Conservation (phyloP, 2,329 filamentous ascomycete species). For the Calonectria pauciramosa region DNA sequence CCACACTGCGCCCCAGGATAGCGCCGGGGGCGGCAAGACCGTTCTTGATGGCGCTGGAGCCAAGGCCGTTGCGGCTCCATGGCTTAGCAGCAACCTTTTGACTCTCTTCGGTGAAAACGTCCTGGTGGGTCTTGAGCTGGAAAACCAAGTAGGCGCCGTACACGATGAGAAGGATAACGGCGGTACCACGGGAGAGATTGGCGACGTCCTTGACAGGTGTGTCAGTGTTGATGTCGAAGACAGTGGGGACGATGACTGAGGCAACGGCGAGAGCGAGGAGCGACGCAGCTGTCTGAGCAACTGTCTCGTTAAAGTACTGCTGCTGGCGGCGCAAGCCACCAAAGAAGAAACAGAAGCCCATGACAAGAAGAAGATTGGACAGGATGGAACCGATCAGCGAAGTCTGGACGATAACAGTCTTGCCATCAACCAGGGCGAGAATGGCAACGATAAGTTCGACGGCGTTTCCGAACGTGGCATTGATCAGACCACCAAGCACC, state of each 20-base stretch:
- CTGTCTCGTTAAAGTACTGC: slow-evolving; percentile 92
- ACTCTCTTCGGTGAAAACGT: slow-evolving; percentile 84
- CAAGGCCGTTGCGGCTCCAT: slow-evolving; percentile 51
- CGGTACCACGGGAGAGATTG: slow-evolving; percentile 77
- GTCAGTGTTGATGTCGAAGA: slow-evolving; percentile 73
- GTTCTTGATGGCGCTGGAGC: slow-evolving; percentile 52
- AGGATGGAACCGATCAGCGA: slow-evolving; percentile 93
- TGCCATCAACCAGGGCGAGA: slow-evolving; percentile 80
- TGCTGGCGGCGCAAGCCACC: slow-evolving; percentile 83
- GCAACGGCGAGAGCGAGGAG: slow-evolving; percentile 84
- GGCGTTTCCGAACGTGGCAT: slow-evolving; percentile 93
- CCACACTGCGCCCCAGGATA: slow-evolving; percentile 53
- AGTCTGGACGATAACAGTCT: slow-evolving; percentile 90
- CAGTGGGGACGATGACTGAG: slow-evolving; percentile 89
- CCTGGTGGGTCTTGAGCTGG: slow-evolving; percentile 87
- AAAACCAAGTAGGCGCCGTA: slow-evolving; percentile 90
- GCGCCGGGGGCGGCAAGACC: slow-evolving; percentile 57
- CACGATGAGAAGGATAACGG: slow-evolving; percentile 85
- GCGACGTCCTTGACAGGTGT: slow-evolving; percentile 66
- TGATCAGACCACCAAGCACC: slow-evolving; percentile 88
- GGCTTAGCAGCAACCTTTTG: slow-evolving; percentile 79
- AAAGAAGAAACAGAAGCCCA: slow-evolving; percentile 95
- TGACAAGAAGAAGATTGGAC: slow-evolving; percentile 88
- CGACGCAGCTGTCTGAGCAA: slow-evolving; percentile 90
- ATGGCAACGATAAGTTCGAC: slow-evolving; percentile 92